Evolutionary conservation across 306 rosid genomes (phyloP), one percentile per base, ranked within the genome.

Genomic region (Oemleria cerasiformis): DNA sequence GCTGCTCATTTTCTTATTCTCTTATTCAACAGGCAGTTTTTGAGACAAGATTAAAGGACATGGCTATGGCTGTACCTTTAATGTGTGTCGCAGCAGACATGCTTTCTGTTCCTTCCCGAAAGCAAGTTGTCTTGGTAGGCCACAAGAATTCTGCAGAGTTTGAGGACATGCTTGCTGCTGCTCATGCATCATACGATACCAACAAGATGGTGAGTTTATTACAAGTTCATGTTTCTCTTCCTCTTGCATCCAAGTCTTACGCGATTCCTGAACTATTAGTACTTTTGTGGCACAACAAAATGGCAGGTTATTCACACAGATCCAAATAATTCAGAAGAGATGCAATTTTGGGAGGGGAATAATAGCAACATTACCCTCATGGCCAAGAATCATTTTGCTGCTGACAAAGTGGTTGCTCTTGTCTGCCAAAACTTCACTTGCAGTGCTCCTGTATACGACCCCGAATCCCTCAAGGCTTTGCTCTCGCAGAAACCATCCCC

Each of bases 81-180:
- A 88, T 93, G 98, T 93, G 98, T 72, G 91, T 92, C 80, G 97
- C 94, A 3, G 90, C 89, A 7, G 89, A 87, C 84, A 87, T 93
- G 96, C 81, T 88, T 60, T 56, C 71, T 20, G 85, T 74, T 47
- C 86, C 92, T 65, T 86, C 86, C 7, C 58, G 87, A 36, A 91
- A 84, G 86, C 94, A 93, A 75, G 83, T 88, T 64, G 97, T 93
- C 51, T 74, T 93, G 75, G 92, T 91, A 14, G 98, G 97, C 67
- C 85, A 78, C 60, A 87, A 79, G 79, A 71, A 73, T 23, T 77
- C 73, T 6, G 65, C 56, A 11, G 87, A 87, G 75, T 87, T 90
- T 47, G 89, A 88, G 72, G 72, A 55, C 84, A 90, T 91, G 92
- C 86, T 94, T 48, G 83, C 76, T 10, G 84, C 88, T 23, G 87